Evolutionary conservation across 768 basidiomycete species (phyloP).

Genomic region (Lentinula aciculospora): DNA sequence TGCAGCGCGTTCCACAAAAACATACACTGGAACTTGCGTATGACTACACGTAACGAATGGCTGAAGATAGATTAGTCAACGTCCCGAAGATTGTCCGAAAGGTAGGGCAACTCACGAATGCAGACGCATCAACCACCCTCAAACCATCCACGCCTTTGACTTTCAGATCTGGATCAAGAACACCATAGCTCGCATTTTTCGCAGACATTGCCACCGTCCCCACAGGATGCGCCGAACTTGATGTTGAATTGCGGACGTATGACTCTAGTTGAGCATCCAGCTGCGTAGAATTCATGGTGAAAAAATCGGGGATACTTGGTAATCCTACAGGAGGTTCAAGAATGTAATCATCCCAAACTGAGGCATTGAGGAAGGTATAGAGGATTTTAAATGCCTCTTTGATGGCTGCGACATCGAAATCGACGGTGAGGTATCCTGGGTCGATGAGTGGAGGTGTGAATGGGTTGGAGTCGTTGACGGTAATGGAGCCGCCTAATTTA

Average conservation of each 20-base stretch:
- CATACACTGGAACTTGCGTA: not conserved
- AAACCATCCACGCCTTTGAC: slow-evolving; percentile 31
- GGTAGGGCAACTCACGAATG: slow-evolving; percentile 20
- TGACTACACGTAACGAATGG: not conserved
- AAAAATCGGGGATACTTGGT: not conserved
- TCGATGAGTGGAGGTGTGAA: slow-evolving; percentile 22
- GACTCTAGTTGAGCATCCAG: slow-evolving; percentile 15
- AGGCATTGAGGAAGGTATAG: slow-evolving; percentile 19
- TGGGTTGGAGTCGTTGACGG: slow-evolving; percentile 20
- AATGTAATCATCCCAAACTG: slow-evolving; percentile 24
- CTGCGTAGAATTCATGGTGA: not conserved
- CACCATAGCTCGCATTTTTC: slow-evolving; percentile 16
- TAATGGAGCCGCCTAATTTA: slow-evolving; percentile 18
- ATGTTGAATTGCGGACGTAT: not conserved
- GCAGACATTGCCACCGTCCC: slow-evolving; percentile 13
- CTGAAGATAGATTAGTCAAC: not conserved
- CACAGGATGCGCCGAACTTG: slow-evolving; percentile 13
- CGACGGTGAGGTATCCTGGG: slow-evolving; percentile 12
- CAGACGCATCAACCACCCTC: slow-evolving; percentile 33
- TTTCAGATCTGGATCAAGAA: slow-evolving; percentile 30
- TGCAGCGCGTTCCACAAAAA: not conserved
- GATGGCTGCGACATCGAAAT: slow-evolving; percentile 21
- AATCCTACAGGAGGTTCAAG: slow-evolving; percentile 4
- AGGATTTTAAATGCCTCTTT: slow-evolving; percentile 19
- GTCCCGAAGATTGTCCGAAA: too few relatives aligned